Percentiles rank a stretch among this genome's conserved stretches.
Evolutionary conservation across 441 rosid species (phyloP).

Genomic region (Lepidium campestre): DNA sequence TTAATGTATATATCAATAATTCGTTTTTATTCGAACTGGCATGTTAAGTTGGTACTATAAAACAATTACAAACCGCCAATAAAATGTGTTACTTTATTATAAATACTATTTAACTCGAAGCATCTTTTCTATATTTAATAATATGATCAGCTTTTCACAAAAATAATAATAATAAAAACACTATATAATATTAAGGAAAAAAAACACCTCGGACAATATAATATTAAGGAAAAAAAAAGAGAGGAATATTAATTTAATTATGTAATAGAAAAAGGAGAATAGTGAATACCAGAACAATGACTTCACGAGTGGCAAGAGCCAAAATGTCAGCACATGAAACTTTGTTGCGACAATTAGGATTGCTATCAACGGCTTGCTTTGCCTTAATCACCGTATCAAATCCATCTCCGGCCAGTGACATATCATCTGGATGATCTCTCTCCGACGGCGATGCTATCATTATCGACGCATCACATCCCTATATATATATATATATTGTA

Average conservation of each 20-base stretch:
- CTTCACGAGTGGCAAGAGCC: slow-evolving; percentile 60
- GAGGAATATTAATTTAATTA: neutral
- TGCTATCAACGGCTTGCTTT: slow-evolving; percentile 46
- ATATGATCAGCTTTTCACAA: neutral
- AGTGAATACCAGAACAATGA: slow-evolving; percentile 35
- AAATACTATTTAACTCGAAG: neutral
- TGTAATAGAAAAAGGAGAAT: neutral
- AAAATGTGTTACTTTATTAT: neutral
- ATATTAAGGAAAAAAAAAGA: neutral
- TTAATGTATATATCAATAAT: neutral
- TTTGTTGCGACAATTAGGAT: slow-evolving; percentile 48
- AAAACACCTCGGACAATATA: slow-evolving; percentile 17
- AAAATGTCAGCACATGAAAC: slow-evolving; percentile 65
- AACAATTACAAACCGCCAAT: slow-evolving; percentile 4
- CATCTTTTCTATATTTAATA: neutral
- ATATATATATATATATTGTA: too few relatives aligned
- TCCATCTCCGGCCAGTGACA: slow-evolving; percentile 49
- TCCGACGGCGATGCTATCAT: slow-evolving; percentile 41
- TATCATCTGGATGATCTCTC: slow-evolving; percentile 51
- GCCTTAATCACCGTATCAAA: slow-evolving; percentile 54
- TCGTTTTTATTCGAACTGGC: neutral
- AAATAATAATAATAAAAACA: too few relatives aligned
- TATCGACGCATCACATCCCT: slow-evolving; percentile 61
- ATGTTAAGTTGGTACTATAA: neutral
- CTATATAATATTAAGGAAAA: neutral